Percentiles rank a stretch among this genome's conserved stretches.
phyloP scores from a whole-genome alignment of 306 rosid species.

The Cucurbita pepo region DNA sequence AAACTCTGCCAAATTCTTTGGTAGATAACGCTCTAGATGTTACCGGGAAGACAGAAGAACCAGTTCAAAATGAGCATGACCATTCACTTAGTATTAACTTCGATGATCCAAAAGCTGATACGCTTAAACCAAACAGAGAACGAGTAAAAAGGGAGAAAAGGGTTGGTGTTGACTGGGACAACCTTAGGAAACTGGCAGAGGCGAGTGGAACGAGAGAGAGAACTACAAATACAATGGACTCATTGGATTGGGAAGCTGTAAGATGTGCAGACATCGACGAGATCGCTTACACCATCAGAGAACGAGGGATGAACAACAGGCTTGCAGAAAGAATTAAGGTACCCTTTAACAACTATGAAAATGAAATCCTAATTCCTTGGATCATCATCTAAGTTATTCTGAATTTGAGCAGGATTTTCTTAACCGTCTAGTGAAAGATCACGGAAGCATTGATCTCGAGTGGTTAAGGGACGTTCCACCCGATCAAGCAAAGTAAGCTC shows the following conservation, averaged over 20 bases:
- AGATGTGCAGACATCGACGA: conserved; percentile 15
- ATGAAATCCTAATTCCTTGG: neutral
- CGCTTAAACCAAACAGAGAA: neutral
- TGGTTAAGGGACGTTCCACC: conserved; percentile 59
- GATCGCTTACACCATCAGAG: conserved; percentile 30
- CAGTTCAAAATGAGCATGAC: neutral
- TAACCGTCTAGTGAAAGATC: conserved; percentile 14
- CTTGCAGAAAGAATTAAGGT: conserved; percentile 42
- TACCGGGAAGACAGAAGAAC: neutral
- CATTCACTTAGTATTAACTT: neutral
- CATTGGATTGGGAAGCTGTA: conserved; percentile 54
- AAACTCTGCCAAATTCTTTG: neutral
- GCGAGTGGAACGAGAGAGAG: neutral
- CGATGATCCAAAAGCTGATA: neutral
- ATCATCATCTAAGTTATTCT: neutral
- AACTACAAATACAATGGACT: conserved; percentile 18
- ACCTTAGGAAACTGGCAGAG: conserved; percentile 13
- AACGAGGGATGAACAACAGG: conserved; percentile 46
- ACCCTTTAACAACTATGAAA: neutral
- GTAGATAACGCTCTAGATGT: neutral
- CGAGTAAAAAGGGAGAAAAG: conserved; percentile 8
- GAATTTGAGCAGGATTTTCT: conserved; percentile 28
- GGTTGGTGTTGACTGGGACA: conserved; percentile 26
- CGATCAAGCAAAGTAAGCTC: conserved; percentile 20
- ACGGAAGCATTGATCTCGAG: conserved; percentile 40